Conservation (phyloP, 805 yeast species). For the Zygoascus biomembranicola region DNA sequence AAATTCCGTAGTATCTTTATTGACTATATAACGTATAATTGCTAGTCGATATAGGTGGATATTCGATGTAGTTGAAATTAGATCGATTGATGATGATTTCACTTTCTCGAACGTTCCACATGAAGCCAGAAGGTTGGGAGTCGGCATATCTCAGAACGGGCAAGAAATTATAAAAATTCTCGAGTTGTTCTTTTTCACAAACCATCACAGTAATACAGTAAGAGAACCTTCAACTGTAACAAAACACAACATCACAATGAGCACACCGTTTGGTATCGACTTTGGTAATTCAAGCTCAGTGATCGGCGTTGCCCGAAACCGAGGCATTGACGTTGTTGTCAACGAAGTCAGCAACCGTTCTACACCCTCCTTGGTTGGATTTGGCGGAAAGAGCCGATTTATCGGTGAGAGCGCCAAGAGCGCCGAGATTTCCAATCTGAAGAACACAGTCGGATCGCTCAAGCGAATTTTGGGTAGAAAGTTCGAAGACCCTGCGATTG, state of each 20-base stretch:
- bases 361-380: slow-evolving; percentile 88
- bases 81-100: neutral
- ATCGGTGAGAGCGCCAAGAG: slow-evolving; percentile 95
- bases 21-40: too few species aligned
- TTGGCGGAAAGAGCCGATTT: slow-evolving; percentile 80
- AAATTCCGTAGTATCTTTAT: too few species aligned
- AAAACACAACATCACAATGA: slow-evolving; percentile 42
- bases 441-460: slow-evolving; percentile 91
- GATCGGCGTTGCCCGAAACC: slow-evolving; percentile 87
- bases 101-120: neutral
- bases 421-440: slow-evolving; percentile 92
- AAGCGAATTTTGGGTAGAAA: slow-evolving; percentile 86
- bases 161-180: neutral
- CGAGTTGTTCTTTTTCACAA: neutral
- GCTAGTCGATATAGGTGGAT: too few species aligned
- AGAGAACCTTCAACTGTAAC: neutral
- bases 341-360: slow-evolving; percentile 97
- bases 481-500: slow-evolving; percentile 67
- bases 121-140: neutral
- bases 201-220: neutral
- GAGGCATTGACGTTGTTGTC: slow-evolving; percentile 97
- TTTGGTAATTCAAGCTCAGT: slow-evolving; percentile 93
- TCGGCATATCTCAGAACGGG: neutral
- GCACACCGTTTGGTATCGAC: slow-evolving; percentile 95
- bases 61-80: too few species aligned